Evolutionary conservation across 2,329 filamentous ascomycete species (phyloP).

Genomic region (Aotearoamyces nothofagi): DNA sequence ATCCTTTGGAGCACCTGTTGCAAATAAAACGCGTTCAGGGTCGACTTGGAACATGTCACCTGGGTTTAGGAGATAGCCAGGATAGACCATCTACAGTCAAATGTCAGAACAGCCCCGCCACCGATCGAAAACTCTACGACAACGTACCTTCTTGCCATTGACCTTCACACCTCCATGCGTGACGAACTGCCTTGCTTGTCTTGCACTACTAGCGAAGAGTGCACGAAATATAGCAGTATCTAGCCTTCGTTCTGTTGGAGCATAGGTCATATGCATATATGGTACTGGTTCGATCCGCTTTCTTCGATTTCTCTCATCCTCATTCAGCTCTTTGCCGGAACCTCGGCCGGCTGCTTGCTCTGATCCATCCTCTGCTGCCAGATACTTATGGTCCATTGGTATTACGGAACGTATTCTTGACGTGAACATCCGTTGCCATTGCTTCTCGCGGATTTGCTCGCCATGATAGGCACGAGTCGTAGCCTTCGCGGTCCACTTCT

Average conservation of each 20-base stretch:
- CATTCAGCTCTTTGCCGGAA: constrained; percentile 34
- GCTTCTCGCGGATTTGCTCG: constrained; percentile 81
- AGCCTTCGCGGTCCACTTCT: constrained; percentile 92
- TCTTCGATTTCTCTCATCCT: constrained; percentile 12
- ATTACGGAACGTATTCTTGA: constrained; percentile 68
- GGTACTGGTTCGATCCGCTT: constrained; percentile 44
- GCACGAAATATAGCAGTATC: constrained; percentile 92
- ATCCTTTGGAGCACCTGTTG: constrained; percentile 62
- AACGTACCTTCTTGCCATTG: constrained; percentile 82
- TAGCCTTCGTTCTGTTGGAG: constrained; percentile 75
- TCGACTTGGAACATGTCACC: constrained; percentile 98
- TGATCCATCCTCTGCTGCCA: constrained; percentile 70
- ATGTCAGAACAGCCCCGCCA: too few relatives aligned
- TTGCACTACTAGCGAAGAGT: constrained; percentile 81
- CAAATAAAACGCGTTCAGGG: constrained; percentile 72
- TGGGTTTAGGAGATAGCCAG: constrained; percentile 87
- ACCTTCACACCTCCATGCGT: constrained; percentile 88
- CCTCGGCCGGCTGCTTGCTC: constrained; percentile 74
- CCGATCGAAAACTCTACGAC: too few relatives aligned
- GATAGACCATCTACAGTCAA: constrained; percentile 70
- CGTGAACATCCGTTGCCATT: constrained; percentile 90
- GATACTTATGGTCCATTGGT: constrained; percentile 67
- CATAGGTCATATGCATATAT: constrained; percentile 94
- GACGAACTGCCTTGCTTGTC: constrained; percentile 89
- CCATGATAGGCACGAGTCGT: constrained; percentile 79